Percentiles rank a stretch among this genome's conserved stretches.
Evolutionary conservation across 768 basidiomycete species (phyloP).

Genomic region (Podaxis sp.): DNA sequence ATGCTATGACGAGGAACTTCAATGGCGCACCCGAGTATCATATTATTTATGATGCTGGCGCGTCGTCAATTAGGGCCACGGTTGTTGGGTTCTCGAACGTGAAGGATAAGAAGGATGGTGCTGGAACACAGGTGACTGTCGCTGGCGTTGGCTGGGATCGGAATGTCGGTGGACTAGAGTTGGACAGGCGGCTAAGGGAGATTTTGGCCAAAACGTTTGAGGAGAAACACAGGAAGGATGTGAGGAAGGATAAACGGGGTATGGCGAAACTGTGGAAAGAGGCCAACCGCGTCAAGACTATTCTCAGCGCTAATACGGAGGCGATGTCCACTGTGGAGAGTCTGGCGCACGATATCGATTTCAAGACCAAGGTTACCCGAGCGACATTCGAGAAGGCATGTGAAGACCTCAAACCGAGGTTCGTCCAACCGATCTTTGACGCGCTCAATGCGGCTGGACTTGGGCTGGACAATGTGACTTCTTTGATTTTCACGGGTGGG

Average conservation of each 20-base stretch:
- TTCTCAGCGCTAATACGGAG: conserved; percentile 91
- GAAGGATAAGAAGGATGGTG: conserved; percentile 49
- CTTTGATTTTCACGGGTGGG: conserved; percentile 93
- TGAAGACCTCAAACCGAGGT: conserved; percentile 60
- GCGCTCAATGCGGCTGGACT: conserved; percentile 69
- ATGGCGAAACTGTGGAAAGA: conserved; percentile 97
- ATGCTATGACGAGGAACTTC: conserved; percentile 95
- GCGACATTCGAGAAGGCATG: conserved; percentile 77
- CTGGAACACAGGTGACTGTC: conserved; percentile 72
- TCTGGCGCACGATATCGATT: conserved; percentile 88
- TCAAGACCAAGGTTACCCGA: conserved; percentile 74
- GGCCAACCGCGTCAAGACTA: conserved; percentile 84
- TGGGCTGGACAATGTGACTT: conserved; percentile 70
- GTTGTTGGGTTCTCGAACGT: conserved; percentile 65
- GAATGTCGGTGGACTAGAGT: conserved; percentile 73
- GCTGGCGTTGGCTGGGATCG: conserved; percentile 84
- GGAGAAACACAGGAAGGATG: conserved; percentile 61
- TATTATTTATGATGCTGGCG: conserved; percentile 93
- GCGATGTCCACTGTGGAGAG: conserved; percentile 84
- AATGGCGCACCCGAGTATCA: conserved; percentile 71
- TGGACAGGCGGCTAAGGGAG: conserved; percentile 82
- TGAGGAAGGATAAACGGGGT: conserved; percentile 73
- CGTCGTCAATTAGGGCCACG: conserved; percentile 77
- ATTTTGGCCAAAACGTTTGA: conserved; percentile 78
- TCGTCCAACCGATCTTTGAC: conserved; percentile 71